Conservation (phyloP, 495 filamentous ascomycete species). For the Hyaloscypha hepaticicola region DNA sequence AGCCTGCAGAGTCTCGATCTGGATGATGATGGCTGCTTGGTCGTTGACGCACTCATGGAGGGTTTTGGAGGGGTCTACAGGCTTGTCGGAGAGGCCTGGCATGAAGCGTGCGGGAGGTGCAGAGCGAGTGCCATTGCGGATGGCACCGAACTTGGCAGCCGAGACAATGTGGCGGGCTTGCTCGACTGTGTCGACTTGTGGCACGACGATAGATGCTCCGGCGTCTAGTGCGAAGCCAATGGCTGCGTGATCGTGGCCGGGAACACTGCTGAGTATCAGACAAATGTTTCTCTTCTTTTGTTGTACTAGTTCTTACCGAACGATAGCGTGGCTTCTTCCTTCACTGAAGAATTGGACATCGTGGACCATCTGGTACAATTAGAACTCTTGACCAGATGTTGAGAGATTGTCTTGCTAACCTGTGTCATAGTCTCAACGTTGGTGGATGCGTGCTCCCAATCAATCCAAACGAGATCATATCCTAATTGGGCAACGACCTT, state of each 20-base stretch:
- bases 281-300: background rate
- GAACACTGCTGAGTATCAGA: constrained; percentile 33
- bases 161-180: constrained; percentile 44
- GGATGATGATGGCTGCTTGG: constrained; percentile 46
- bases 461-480: constrained; percentile 43
- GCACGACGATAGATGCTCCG: constrained; percentile 44
- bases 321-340: constrained; percentile 42
- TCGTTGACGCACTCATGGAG: constrained; percentile 42
- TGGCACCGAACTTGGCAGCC: constrained; percentile 42
- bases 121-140: constrained; percentile 40
- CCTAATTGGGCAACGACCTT: constrained; percentile 40
- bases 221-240: constrained; percentile 50
- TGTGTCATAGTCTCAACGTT: constrained; percentile 47
- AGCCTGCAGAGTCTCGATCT: constrained; percentile 52
- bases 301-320: constrained; percentile 26
- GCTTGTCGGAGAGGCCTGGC: constrained; percentile 37
- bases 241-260: constrained; percentile 45
- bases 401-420: constrained; percentile 11
- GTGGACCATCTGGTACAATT: constrained; percentile 38
- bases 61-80: constrained; percentile 30
- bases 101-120: constrained; percentile 43
- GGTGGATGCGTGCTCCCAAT: constrained; percentile 46
- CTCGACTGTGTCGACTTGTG: constrained; percentile 48
- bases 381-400: background rate
- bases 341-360: constrained; percentile 42